Evolutionary conservation across 331 rosid genomes (phyloP).

Genomic region (Quercus tomentella): DNA sequence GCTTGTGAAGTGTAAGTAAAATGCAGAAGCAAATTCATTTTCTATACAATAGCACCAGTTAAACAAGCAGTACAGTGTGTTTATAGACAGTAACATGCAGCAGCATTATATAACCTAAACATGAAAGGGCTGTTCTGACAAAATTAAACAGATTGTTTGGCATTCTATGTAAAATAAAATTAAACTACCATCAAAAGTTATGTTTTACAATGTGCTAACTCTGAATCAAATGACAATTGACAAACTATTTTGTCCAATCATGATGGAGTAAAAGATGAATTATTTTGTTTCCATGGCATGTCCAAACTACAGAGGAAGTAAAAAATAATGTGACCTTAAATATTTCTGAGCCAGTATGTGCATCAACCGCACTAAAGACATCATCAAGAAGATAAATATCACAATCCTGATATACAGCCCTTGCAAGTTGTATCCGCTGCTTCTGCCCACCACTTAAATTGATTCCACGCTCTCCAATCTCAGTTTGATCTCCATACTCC

Average conservation of each 20-base stretch:
- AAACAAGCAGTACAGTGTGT: not conserved
- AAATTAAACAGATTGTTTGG: not conserved
- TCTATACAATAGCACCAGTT: not conserved
- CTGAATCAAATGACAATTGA: not conserved
- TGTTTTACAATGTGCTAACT: not conserved
- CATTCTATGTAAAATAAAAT: not conserved
- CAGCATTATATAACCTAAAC: not conserved
- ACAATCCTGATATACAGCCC: constrained; percentile 85
- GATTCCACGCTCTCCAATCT: constrained; percentile 97
- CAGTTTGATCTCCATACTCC: constrained; percentile 91
- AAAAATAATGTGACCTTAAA: constrained; percentile 53
- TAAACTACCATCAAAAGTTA: not conserved
- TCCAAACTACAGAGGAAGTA: not conserved
- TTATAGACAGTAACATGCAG: not conserved
- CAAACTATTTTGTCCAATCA: not conserved
- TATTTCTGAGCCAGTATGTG: constrained; percentile 90
- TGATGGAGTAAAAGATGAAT: not conserved
- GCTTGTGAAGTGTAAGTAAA: not conserved
- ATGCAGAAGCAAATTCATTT: not conserved
- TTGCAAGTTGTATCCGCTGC: constrained; percentile 89
- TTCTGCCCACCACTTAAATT: constrained; percentile 96
- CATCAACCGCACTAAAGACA: constrained; percentile 93
- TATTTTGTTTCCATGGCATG: not conserved
- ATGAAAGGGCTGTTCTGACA: not conserved
- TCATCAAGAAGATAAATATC: constrained; percentile 91